Evolutionary conservation across 331 rosid genomes (phyloP), one percentile per base, ranked within the genome.

Genomic region (Ulmus americana): DNA sequence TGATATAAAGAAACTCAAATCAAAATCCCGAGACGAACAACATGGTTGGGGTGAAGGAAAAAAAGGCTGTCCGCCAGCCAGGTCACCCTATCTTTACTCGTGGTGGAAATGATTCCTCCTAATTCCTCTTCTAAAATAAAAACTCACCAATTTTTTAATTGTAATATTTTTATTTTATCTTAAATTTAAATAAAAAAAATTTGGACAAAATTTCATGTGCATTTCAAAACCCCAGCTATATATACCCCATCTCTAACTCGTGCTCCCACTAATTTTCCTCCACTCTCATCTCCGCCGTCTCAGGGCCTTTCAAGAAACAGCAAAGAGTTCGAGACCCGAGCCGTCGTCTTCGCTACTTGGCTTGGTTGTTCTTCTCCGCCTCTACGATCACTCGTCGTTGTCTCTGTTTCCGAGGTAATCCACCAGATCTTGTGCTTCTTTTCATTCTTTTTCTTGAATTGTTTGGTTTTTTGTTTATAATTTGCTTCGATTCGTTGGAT

Each of bases 71-170:
- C 78, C 60, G 81, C 68, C 68, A 63, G 56, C 62, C 67, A 80
- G 78, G 64, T 72, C 78, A 72, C 64, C 63, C 74, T 65, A 65
- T 49, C 78, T 61, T 76, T 72, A 45, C 76, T 43, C 72, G 81
- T 76, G 79, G 70, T 69, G 44, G 59, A 63, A 73, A 76, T 73
- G 79, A 80, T 80, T 69, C 77, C 16, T 39, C 38, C 54, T 43
- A 12, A 9, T 35, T 50, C 16, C 45, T 66, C 68, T 5, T 39
- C 20, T 3, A 59, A 9, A 22, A 22, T 28, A 46, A 28, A 55
- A 55, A 7, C 11, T 5, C 45, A 9, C 1, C 12, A 38, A 57
- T 14, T 5, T 8, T 12, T 6, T 13, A 39, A 39, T 59, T 42
- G 8, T 38, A 12, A 11, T 22, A 6, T 63, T 10, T 48, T 10